Percentiles rank a stretch among this genome's conserved stretches.
These are phyloP conservation scores for Linderina pennispora DNA, from an alignment of 192 early-diverging fungal genomes.

Conservation along the genomic window DNA sequence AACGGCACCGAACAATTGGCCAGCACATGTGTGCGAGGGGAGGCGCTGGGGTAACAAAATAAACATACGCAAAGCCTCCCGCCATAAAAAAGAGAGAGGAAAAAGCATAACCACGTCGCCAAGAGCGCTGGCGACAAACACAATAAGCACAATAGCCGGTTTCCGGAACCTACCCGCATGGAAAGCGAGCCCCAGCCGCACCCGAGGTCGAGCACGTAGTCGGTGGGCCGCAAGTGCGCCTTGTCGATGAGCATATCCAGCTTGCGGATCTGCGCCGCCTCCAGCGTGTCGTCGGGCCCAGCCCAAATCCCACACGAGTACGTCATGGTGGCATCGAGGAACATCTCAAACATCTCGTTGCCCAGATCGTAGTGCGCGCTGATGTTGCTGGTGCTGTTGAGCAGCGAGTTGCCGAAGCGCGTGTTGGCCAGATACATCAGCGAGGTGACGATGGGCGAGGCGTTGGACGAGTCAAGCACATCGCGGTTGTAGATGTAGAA, in stretches of 20 bases:
- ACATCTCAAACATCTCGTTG: constrained; percentile 67
- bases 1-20: too few relatives aligned
- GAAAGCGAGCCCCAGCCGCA: constrained; percentile 69
- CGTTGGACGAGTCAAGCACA: constrained; percentile 40
- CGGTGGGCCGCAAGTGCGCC: constrained; percentile 44
- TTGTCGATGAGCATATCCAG: constrained; percentile 54
- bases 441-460: constrained; percentile 46
- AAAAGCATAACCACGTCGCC: too few relatives aligned
- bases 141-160: neutral
- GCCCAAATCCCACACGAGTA: constrained; percentile 69
- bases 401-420: constrained; percentile 58
- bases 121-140: too few relatives aligned
- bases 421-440: constrained; percentile 52
- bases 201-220: constrained; percentile 66
- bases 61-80: too few relatives aligned
- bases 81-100: too few relatives aligned
- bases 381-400: constrained; percentile 56
- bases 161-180: constrained; percentile 37
- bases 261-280: constrained; percentile 58
- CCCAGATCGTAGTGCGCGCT: constrained; percentile 70
- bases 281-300: constrained; percentile 51
- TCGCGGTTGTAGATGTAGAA: constrained; percentile 53
- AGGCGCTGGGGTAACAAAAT: too few relatives aligned
- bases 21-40: too few relatives aligned
- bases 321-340: constrained; percentile 62